Conservation (phyloP, 2,329 filamentous ascomycete species). For the Harringtonia lauricola region DNA sequence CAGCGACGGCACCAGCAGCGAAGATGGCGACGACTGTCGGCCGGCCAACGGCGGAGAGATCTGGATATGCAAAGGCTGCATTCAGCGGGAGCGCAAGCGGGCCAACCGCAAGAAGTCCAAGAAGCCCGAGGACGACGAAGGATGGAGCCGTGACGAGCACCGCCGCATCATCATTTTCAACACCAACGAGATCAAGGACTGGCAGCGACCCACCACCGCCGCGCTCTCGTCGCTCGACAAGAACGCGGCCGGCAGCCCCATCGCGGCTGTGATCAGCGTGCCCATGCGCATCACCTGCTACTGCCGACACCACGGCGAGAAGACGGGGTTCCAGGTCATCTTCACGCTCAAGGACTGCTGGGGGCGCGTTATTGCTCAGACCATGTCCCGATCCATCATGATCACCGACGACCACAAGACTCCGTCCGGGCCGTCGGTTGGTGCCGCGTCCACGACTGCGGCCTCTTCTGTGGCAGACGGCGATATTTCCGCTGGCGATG, state of each 20-base stretch:
- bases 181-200: conserved; percentile 76
- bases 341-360: conserved; percentile 83
- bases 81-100: conserved; percentile 80
- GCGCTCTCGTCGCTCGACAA: conserved; percentile 13
- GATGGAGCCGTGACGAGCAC: conserved; percentile 71
- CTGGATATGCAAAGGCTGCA: conserved; percentile 83
- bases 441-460: conserved; percentile 5
- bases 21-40: conserved; percentile 54
- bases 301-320: conserved; percentile 89
- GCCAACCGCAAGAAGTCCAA: conserved; percentile 88
- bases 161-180: conserved; percentile 86
- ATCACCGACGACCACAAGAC: conserved; percentile 98
- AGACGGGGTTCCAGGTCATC: conserved; percentile 83
- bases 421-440: conserved; percentile 18
- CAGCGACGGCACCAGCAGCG: conserved; percentile 20
- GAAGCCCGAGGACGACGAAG: conserved; percentile 82
- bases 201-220: conserved; percentile 46
- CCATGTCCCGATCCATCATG: conserved; percentile 80
- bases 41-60: conserved; percentile 89
- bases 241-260: conserved; percentile 24
- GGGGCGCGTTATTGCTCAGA: conserved; percentile 69
- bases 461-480: conserved; percentile 7
- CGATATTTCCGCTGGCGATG: conserved; percentile 5
- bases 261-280: conserved; percentile 46
- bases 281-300: conserved; percentile 97